A percentile compares a stretch with the other conserved stretches of the same genome.
Evolutionary conservation across 805 yeast genomes (phyloP).

Genomic region (Brettanomyces nanus): DNA sequence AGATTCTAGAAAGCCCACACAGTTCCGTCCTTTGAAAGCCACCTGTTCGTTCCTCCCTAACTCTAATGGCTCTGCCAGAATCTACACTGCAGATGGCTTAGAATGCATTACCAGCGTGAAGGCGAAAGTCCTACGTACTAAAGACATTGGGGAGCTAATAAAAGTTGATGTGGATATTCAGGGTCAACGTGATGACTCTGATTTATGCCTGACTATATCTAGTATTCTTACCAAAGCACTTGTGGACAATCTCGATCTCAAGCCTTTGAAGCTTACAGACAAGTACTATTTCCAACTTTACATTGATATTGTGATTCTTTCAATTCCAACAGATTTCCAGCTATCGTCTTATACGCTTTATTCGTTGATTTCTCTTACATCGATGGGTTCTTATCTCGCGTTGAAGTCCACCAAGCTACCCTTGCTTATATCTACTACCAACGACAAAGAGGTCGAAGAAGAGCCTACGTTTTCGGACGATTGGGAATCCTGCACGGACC

Average conservation of each 20-base stretch:
- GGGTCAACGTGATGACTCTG: slow-evolving; percentile 74
- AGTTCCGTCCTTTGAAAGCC: slow-evolving; percentile 82
- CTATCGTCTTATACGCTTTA: slow-evolving; percentile 64
- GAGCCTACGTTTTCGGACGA: slow-evolving; percentile 89
- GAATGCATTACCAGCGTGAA: slow-evolving; percentile 92
- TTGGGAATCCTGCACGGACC: slow-evolving; percentile 51
- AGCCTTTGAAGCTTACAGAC: slow-evolving; percentile 53
- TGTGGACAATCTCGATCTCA: slow-evolving; percentile 42
- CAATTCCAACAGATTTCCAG: slow-evolving; percentile 37
- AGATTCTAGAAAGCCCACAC: slow-evolving; percentile 68
- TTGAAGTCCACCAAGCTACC: slow-evolving; percentile 74
- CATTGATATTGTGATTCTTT: slow-evolving; percentile 73
- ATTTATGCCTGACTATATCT: slow-evolving; percentile 54
- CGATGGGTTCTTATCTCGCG: slow-evolving; percentile 77
- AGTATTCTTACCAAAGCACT: slow-evolving; percentile 51
- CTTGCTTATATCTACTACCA: slow-evolving; percentile 55
- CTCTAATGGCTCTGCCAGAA: slow-evolving; percentile 88
- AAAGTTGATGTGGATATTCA: slow-evolving; percentile 76
- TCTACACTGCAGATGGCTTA: slow-evolving; percentile 80
- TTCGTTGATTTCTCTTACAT: slow-evolving; percentile 46
- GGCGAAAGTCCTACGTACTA: slow-evolving; percentile 56
- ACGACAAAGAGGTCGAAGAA: slow-evolving; percentile 66
- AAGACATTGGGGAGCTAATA: slow-evolving; percentile 40
- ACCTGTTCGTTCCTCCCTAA: slow-evolving; percentile 72
- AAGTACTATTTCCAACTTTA: slow-evolving; percentile 69